Base-by-base conservation (phyloP, 164 flowering plant species). In the Amborella trichopoda region DNA sequence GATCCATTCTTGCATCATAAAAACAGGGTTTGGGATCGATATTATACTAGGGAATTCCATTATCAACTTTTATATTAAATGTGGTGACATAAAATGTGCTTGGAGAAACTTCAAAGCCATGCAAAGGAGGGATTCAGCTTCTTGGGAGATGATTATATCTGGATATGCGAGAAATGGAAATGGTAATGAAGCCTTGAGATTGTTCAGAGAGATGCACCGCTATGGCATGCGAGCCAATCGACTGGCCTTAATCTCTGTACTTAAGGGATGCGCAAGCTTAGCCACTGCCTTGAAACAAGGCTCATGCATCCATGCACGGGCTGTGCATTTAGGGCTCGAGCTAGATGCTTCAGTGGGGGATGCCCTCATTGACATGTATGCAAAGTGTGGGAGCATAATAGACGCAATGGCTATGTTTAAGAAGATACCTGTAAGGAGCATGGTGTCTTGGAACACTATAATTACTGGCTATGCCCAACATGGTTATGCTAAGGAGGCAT, bases 381-480 rank as follows among this genome's bases (percentile, higher is more conserved):
- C 55, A 14, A 52, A 41, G 23, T 41, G 46, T 40, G 27, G 25
- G 8, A 11, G 4, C 46, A 28, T 40, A 28, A 21, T 27, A 6
- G 48, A 52, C 16, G 27, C 39, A 5, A 40, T 26, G 48, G 42
- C 40, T 28, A 40, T 52, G 16, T 52, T 42, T 28, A 38, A 42
- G 12, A 52, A 4, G 12, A 52, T 52, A 47, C 19, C 20, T 24
- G 13, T 40, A 11, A 28, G 46, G 30, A 33, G 42, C 42, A 18
- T 52, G 28, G 25, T 52, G 5, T 41, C 48, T 4, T 52, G 55
- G 55, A 52, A 52, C 30, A 39, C 40, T 10, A 41, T 42, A 47
- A 47, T 52, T n/a, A 38, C 55, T 17, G 55, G 55, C 9, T 52
- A 40, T 52, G 47, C 39, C 22, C 55, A 28, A 40, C 47, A 40